Evolutionary conservation across 164 flowering plant genomes (phyloP).

Genomic region (Stephania yunnanensis): DNA sequence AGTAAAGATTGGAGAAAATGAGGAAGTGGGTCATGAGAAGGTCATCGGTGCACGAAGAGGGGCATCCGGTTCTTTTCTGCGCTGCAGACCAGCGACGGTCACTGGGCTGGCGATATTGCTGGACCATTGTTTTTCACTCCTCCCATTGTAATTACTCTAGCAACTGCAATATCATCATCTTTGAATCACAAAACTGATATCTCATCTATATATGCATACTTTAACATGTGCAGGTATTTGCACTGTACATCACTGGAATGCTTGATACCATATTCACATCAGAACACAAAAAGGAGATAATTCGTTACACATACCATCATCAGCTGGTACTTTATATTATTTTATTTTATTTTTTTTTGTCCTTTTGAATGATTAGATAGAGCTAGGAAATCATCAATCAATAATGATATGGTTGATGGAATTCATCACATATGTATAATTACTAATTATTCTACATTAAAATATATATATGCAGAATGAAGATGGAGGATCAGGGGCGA

Average conservation of each 20-base stretch:
- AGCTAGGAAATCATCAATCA: no score
- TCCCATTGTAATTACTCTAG: constrained; percentile 33
- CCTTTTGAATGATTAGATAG: no score
- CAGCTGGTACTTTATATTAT: constrained; percentile 44
- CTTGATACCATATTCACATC: constrained; percentile 31
- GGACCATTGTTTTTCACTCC: constrained; percentile 54
- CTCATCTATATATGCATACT: neutral
- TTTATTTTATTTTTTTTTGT: no score
- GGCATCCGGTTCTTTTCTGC: constrained; percentile 38
- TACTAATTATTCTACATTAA: no score
- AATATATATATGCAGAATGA: no score
- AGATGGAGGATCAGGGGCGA: no score
- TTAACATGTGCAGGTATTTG: constrained; percentile 38
- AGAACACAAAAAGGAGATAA: constrained; percentile 45
- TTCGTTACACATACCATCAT: constrained; percentile 57
- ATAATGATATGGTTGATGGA: no score
- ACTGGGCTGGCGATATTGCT: constrained; percentile 56
- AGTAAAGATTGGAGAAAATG: constrained; percentile 27
- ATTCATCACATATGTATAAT: no score
- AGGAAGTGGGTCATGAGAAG: constrained; percentile 27
- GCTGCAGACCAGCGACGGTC: constrained; percentile 57
- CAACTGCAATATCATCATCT: no score
- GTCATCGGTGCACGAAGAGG: constrained; percentile 30
- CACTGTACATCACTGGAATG: constrained; percentile 40
- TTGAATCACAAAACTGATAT: no score